phyloP scores from a whole-genome alignment of 2,329 filamentous ascomycete species.

The Emmonsia crescens region DNA sequence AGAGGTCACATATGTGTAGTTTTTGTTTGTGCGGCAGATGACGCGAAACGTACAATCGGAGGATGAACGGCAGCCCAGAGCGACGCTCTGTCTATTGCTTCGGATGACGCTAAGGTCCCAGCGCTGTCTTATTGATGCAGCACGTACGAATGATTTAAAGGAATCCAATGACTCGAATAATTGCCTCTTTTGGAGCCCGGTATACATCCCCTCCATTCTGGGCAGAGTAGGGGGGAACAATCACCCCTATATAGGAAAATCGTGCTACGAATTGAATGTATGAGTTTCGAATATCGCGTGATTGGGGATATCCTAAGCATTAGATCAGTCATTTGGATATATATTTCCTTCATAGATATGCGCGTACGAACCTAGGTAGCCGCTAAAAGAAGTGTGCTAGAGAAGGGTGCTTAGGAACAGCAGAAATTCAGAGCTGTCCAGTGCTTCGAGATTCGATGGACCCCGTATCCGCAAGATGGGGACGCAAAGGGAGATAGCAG shows the following conservation, averaged over 20 bases:
- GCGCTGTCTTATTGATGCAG: conserved; percentile 31
- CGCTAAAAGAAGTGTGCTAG: not conserved
- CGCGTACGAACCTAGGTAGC: not conserved
- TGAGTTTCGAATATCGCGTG: not conserved
- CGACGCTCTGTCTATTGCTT: conserved; percentile 33
- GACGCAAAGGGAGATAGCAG: not conserved
- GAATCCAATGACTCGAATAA: conserved; percentile 29
- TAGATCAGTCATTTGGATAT: not conserved
- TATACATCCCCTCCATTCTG: conserved; percentile 29
- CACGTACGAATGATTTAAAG: conserved; percentile 29
- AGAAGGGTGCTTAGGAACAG: not conserved
- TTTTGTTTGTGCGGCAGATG: conserved; percentile 32
- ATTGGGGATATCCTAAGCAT: not conserved
- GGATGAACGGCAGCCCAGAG: conserved; percentile 31
- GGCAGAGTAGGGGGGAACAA: not conserved
- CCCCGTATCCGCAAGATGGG: not conserved
- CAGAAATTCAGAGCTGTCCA: not conserved
- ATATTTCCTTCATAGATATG: not conserved
- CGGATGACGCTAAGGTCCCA: conserved; percentile 32
- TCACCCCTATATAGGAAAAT: no score
- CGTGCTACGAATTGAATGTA: not conserved
- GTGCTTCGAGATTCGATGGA: not conserved
- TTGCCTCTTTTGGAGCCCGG: conserved; percentile 30
- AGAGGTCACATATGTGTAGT: conserved; percentile 31
- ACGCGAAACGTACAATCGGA: conserved; percentile 31